Evolutionary conservation across 1,284 basidiomycete genomes (phyloP), one percentile per base, ranked within the genome.

Genomic region (Wolfiporia cocos): DNA sequence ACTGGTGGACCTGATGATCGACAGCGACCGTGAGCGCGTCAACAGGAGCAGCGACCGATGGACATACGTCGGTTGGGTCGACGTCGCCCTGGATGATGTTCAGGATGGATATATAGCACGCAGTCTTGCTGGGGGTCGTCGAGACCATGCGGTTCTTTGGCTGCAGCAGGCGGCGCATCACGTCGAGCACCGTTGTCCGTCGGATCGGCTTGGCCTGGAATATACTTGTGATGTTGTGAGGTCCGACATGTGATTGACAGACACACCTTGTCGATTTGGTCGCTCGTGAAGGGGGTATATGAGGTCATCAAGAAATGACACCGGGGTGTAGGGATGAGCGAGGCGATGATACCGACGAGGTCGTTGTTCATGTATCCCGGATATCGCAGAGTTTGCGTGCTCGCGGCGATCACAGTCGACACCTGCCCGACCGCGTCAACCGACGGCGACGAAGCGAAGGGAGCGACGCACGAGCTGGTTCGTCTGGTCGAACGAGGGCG

Each of bases 361-460:
- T 99, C 95, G 57, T 99, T 99, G 73, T 99, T 99, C 95, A 98
- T 99, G 67, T 99, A 99, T 39, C 92, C 91, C 0, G 96, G 96
- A 68, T 97, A 99, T 53, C 96, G 82, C 19, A 99, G 76, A 14
- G 96, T 99, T 56, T 95, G 92, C 0, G 95, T 99, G 47, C 92
- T 95, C 3, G 95, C 95, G 9, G 95, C 89, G 78, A 97, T 95
- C 38, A 96, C 92, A 1, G 93, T 96, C 2, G 93, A 85, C 0
- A 91, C 88, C 91, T 96, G 12, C 12, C 10, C 15, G 45, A 10
- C 41, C 2, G 34, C n/a, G n/a, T n/a, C n/a, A n/a, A n/a, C n/a
- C n/a, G n/a, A n/a, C n/a, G n/a, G n/a, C 33, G 37, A 18, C 15
- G 31, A 28, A 18, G 14, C 12, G 26, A 11, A 34, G 2, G 4